A percentile compares a stretch with the other conserved stretches of the same genome.
Evolutionary conservation across 192 early-diverging fungal species (phyloP).

Genomic region (Phlyctochytrium arcticum): DNA sequence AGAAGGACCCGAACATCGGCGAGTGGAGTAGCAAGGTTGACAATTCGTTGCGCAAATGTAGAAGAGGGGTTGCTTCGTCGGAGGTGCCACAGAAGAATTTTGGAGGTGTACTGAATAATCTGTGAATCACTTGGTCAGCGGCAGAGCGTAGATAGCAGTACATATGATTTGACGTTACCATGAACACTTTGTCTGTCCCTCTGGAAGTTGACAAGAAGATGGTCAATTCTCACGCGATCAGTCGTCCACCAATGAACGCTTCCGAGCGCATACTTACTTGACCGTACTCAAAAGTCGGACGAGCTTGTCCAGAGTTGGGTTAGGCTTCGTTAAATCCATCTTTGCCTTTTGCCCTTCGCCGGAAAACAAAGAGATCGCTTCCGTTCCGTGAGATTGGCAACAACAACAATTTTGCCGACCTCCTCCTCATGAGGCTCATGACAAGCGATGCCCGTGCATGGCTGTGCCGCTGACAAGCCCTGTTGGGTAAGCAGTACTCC

Average conservation of each 20-base stretch:
- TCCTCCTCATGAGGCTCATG: too few species aligned
- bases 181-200: conserved; percentile 70
- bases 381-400: too few species aligned
- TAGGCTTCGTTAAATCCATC: conserved; percentile 14
- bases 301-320: conserved; percentile 51
- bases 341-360: too few species aligned
- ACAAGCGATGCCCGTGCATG: too few species aligned
- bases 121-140: too few species aligned
- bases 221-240: conserved; percentile 57
- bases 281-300: conserved; percentile 38
- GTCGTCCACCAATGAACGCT: conserved; percentile 45
- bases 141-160: too few species aligned
- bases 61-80: conserved; percentile 54
- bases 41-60: conserved; percentile 61
- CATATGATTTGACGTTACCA: conserved; percentile 43
- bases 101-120: conserved; percentile 89
- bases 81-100: conserved; percentile 79
- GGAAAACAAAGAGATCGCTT: too few species aligned
- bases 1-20: conserved; percentile 89
- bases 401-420: too few species aligned
- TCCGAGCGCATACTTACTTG: conserved; percentile 28
- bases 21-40: conserved; percentile 79
- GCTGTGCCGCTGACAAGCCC: too few species aligned
- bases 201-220: conserved; percentile 51
- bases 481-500: too few species aligned